phyloP scores from a whole-genome alignment of 2,329 filamentous ascomycete species.

The Penicillium sp. region DNA sequence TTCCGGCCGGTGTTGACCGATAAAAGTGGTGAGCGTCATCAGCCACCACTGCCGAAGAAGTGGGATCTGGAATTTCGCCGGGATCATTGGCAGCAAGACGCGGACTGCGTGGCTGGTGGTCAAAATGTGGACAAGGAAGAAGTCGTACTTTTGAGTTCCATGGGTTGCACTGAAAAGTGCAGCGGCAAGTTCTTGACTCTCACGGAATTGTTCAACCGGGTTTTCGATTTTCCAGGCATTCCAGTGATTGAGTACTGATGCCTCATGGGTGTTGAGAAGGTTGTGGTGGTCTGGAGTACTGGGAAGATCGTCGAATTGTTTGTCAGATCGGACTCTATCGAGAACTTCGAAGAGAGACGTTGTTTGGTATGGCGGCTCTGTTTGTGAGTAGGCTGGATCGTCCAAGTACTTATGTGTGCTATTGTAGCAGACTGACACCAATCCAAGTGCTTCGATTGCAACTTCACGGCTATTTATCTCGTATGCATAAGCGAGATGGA shows the following conservation, averaged over 20 bases:
- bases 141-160: conserved; percentile 63
- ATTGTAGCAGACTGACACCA: conserved; percentile 63
- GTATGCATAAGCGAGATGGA: conserved; percentile 91
- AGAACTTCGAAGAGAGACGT: conserved; percentile 70
- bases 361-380: conserved; percentile 59
- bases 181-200: conserved; percentile 61
- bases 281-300: conserved; percentile 60
- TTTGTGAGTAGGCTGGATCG: conserved; percentile 65
- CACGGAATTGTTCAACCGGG: conserved; percentile 71
- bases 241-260: conserved; percentile 80
- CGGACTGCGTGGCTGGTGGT: conserved; percentile 86
- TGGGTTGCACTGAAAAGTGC: conserved; percentile 42
- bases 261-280: conserved; percentile 69
- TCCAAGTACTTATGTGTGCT: conserved; percentile 66
- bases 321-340: conserved; percentile 66
- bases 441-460: conserved; percentile 80
- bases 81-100: conserved; percentile 77
- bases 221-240: conserved; percentile 77
- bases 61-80: conserved; percentile 67
- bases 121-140: conserved; percentile 78
- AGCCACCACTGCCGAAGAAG: conserved; percentile 90
- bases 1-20: conserved; percentile 70
- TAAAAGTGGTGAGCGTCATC: conserved; percentile 74
- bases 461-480: conserved; percentile 83
- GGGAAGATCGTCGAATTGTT: conserved; percentile 68